Percentiles rank a stretch among this genome's conserved stretches.
These are phyloP conservation scores for Huntiella bhutanensis DNA, from an alignment of 2,329 filamentous ascomycete genomes.

Conservation along the genomic window DNA sequence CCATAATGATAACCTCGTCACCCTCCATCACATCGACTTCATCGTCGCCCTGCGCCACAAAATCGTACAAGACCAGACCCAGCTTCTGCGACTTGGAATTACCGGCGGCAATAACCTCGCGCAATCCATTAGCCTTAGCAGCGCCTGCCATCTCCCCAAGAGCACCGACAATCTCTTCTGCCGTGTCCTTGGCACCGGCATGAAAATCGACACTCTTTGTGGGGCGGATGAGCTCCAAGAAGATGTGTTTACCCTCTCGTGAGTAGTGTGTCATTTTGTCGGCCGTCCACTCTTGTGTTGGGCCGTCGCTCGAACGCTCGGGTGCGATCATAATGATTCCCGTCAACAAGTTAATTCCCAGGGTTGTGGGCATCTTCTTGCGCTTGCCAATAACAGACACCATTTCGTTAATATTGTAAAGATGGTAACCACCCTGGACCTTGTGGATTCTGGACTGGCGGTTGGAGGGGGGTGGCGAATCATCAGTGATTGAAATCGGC, in stretches of 20 bases:
- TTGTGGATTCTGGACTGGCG: constrained; percentile 22
- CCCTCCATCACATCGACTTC: constrained; percentile 82
- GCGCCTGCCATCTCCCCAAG: constrained; percentile 81
- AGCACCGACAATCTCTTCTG: constrained; percentile 74
- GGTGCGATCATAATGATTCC: constrained; percentile 82
- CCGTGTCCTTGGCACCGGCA: constrained; percentile 90
- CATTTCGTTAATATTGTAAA: constrained; percentile 97
- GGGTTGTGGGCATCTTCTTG: constrained; percentile 94
- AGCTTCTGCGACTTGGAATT: constrained; percentile 54
- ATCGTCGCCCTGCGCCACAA: constrained; percentile 89
- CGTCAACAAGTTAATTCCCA: constrained; percentile 81
- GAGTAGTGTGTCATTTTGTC: constrained; percentile 96
- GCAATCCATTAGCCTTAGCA: constrained; percentile 61
- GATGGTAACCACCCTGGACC: constrained; percentile 49
- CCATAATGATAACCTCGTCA: constrained; percentile 78
- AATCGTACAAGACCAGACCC: constrained; percentile 80
- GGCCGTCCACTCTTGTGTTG: constrained; percentile 79
- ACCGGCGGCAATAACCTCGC: constrained; percentile 70
- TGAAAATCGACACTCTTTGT: constrained; percentile 95
- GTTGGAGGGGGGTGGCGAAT: constrained; percentile 26
- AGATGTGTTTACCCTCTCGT: constrained; percentile 94
- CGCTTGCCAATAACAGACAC: constrained; percentile 90
- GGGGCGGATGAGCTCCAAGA: constrained; percentile 76
- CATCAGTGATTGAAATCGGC: constrained; percentile 22
- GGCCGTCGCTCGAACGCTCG: constrained; percentile 64